phyloP scores from a whole-genome alignment of 2,329 filamentous ascomycete species.

The Beauveria rudraprayagi region DNA sequence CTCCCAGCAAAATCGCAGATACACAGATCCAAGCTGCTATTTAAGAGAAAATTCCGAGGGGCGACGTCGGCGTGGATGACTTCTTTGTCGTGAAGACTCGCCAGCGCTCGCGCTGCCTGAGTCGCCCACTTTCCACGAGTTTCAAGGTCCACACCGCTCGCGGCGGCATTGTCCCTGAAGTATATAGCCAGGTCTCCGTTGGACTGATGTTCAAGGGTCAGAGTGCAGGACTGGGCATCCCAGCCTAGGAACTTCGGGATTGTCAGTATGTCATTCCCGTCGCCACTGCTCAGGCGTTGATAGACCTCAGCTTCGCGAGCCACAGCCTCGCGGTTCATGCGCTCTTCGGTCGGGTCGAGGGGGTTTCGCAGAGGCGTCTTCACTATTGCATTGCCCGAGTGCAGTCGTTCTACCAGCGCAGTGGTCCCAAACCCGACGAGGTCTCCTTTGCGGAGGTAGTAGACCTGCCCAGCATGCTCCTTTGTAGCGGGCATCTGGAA shows the following conservation, averaged over 20 bases:
- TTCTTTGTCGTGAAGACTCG: conserved; percentile 26
- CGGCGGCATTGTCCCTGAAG: conserved; percentile 10
- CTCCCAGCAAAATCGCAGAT: conserved; percentile 30
- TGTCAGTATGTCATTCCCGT: conserved; percentile 9
- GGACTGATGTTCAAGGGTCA: conserved; percentile 21
- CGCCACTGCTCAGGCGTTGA: conserved; percentile 14
- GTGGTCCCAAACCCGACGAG: conserved; percentile 14
- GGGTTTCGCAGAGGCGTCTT: conserved; percentile 18
- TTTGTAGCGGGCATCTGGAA: conserved; percentile 16
- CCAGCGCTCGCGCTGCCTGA: conserved; percentile 26
- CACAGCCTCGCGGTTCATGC: conserved; percentile 13
- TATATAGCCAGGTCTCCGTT: conserved; percentile 21
- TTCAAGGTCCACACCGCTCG: neutral
- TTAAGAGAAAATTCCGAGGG: conserved; percentile 31
- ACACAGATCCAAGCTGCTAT: conserved; percentile 24
- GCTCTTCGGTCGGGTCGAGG: conserved; percentile 1
- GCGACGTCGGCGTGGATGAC: conserved; percentile 33
- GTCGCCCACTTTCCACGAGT: conserved; percentile 22
- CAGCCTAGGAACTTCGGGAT: conserved; percentile 17
- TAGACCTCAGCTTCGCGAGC: conserved; percentile 20
- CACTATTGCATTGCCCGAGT: conserved; percentile 16
- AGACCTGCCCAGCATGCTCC: conserved; percentile 14
- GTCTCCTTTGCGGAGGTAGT: conserved; percentile 18
- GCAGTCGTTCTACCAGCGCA: conserved; percentile 17
- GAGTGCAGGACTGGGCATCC: conserved; percentile 17